Evolutionary conservation across 2,329 filamentous ascomycete genomes (phyloP).

Genomic region (Rhinocladiella similis): DNA sequence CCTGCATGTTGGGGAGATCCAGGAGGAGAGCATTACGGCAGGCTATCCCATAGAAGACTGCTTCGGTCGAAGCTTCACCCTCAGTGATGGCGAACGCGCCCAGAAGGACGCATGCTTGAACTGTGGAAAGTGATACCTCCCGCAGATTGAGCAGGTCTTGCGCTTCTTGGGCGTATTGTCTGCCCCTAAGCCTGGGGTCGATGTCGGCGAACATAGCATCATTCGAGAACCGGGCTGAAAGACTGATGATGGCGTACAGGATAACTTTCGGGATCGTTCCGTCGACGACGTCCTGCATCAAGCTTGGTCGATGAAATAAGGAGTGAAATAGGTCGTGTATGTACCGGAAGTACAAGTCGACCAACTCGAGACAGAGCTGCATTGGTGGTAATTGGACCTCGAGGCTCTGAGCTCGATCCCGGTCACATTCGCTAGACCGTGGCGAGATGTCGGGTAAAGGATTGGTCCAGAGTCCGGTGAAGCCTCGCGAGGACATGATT

Average conservation of each 20-base stretch:
- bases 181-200: conserved; percentile 20
- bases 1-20: conserved; percentile 35
- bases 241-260: conserved; percentile 19
- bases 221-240: conserved; percentile 19
- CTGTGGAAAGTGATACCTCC: conserved; percentile 38
- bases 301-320: conserved; percentile 25
- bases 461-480: too few relatives aligned
- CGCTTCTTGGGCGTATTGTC: conserved; percentile 21
- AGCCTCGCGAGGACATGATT: too few relatives aligned
- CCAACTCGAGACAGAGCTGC: conserved; percentile 22
- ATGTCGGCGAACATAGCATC: conserved; percentile 18
- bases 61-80: conserved; percentile 35
- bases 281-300: conserved; percentile 21
- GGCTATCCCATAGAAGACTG: conserved; percentile 41
- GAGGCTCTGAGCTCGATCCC: background rate
- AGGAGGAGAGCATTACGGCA: conserved; percentile 39
- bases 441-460: too few relatives aligned
- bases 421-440: too few relatives aligned
- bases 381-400: conserved; percentile 10
- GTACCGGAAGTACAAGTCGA: conserved; percentile 26
- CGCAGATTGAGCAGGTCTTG: conserved; percentile 35
- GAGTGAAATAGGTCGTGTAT: conserved; percentile 26
- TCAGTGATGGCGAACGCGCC: conserved; percentile 38
- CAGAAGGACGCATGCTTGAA: conserved; percentile 44
- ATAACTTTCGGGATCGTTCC: conserved; percentile 14